These are phyloP conservation scores for Ceratocystiopsis sp. DNA, from an alignment of 2,329 filamentous ascomycete species.

Conservation along the genomic window DNA sequence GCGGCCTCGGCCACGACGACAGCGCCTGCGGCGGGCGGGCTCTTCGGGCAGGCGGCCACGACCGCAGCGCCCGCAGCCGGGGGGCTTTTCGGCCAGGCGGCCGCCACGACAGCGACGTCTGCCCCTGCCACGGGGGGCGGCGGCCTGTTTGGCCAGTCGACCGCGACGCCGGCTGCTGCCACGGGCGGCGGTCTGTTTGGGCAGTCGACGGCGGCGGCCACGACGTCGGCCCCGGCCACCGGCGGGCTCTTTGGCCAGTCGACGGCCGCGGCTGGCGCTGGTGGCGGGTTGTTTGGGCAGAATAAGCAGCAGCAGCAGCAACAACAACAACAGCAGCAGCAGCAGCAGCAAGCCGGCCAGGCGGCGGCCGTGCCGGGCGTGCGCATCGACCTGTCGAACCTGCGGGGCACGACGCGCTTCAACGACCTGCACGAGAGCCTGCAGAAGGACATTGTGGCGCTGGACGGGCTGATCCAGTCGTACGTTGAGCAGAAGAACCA, in stretches of 20 bases:
- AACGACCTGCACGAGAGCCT: constrained; percentile 73
- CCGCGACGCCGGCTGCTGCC: background rate
- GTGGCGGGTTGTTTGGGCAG: no score
- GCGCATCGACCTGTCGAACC: constrained; percentile 59
- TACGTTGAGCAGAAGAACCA: constrained; percentile 67
- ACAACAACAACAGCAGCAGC: constrained; percentile 8
- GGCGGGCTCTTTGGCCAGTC: constrained; percentile 12
- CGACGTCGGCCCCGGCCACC: constrained; percentile 2
- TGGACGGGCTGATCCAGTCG: constrained; percentile 65
- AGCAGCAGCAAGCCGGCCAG: constrained; percentile 24
- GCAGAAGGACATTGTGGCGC: constrained; percentile 57
- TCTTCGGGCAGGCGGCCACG: constrained; percentile 3
- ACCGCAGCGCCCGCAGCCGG: constrained; percentile 1
- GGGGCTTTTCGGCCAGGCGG: constrained; percentile 5
- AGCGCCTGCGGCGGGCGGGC: no score
- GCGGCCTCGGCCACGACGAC: no score
- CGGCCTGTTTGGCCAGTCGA: constrained; percentile 2
- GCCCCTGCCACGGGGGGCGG: background rate
- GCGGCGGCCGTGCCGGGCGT: constrained; percentile 45
- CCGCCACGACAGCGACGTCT: constrained; percentile 11
- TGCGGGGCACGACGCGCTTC: constrained; percentile 79
- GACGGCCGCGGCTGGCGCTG: no score
- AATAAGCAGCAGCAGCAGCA: constrained; percentile 7
- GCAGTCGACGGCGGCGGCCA: background rate
- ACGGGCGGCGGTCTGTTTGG: background rate